These are phyloP conservation scores for Allium fistulosum DNA, from an alignment of 106 monocot genomes.

Conservation along the genomic window DNA sequence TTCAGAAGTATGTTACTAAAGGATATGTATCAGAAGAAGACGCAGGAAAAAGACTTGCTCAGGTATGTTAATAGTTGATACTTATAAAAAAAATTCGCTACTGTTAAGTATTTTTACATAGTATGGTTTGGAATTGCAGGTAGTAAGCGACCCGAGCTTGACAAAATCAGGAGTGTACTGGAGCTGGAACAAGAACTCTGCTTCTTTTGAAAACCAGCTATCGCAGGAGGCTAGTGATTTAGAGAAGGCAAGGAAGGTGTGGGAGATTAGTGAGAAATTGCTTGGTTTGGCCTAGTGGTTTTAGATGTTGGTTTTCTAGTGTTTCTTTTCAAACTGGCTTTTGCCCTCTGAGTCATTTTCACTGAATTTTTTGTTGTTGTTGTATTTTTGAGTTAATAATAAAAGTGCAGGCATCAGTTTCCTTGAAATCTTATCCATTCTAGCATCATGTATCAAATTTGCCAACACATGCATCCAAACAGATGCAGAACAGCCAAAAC, in stretches of 20 bases:
- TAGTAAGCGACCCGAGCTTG: slow-evolving; percentile 78
- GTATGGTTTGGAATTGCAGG: slow-evolving; percentile 24
- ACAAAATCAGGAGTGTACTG: slow-evolving; percentile 94
- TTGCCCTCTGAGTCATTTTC: too few relatives aligned
- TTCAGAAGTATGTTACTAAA: slow-evolving; percentile 98
- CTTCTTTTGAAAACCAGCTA: slow-evolving; percentile 89
- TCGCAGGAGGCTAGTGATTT: slow-evolving; percentile 84
- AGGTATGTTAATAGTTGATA: slow-evolving; percentile 30
- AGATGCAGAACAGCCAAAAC: too few relatives aligned
- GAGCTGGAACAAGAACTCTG: slow-evolving; percentile 95
- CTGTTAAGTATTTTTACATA: neutral
- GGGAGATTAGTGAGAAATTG: slow-evolving; percentile 84
- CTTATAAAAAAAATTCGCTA: neutral
- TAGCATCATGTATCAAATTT: too few relatives aligned
- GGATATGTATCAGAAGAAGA: slow-evolving; percentile 92
- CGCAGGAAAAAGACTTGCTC: slow-evolving; percentile 80
- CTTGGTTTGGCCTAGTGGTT: slow-evolving; percentile 52
- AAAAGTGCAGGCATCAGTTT: neutral
- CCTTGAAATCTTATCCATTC: too few relatives aligned
- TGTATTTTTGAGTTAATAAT: neutral
- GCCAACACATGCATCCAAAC: too few relatives aligned
- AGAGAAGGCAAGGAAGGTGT: slow-evolving; percentile 76
- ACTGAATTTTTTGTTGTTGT: neutral
- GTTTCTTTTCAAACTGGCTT: neutral
- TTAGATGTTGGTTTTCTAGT: neutral